Evolutionary conservation across 169 alveolate species (phyloP).

Genomic region (Amoebophrya sp.): DNA sequence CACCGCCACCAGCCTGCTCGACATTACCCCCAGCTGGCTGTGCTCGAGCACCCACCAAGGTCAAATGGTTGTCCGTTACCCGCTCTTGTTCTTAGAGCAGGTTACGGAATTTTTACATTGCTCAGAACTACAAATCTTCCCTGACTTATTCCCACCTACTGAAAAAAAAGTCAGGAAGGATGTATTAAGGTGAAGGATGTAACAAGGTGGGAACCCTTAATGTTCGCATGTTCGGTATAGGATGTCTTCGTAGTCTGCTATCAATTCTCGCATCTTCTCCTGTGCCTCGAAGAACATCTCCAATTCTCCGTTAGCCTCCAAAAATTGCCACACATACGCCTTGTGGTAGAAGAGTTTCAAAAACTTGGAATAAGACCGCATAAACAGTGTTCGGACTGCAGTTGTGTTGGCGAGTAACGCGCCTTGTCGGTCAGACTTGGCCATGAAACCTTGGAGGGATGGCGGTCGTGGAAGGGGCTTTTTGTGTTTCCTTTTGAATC

Average conservation of each 20-base stretch:
- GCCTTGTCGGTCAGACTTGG: slow-evolving; percentile 29
- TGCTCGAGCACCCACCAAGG: not conserved
- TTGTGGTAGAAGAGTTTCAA: slow-evolving; percentile 35
- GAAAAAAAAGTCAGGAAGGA: too few species aligned
- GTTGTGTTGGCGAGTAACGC: slow-evolving; percentile 30
- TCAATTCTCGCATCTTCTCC: not conserved
- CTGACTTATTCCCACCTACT: too few species aligned
- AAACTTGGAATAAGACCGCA: slow-evolving; percentile 18
- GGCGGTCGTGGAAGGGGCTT: too few species aligned
- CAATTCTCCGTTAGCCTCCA: slow-evolving; percentile 47
- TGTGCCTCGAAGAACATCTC: slow-evolving; percentile 34
- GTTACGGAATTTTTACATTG: too few species aligned
- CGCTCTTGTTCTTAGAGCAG: too few species aligned
- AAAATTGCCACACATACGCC: slow-evolving; percentile 48
- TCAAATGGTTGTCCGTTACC: not conserved
- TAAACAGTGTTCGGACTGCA: slow-evolving; percentile 29
- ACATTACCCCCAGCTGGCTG: too few species aligned
- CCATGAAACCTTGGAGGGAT: slow-evolving; percentile 24
- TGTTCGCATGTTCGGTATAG: not conserved
- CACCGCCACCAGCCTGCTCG: too few species aligned
- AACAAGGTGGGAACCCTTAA: not conserved
- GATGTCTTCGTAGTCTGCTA: not conserved
- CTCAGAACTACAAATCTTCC: too few species aligned
- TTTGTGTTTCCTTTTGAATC: too few species aligned
- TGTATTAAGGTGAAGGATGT: too few species aligned